These are phyloP conservation scores for Ustilago sp. DNA, from an alignment of 1,284 basidiomycete species.

Conservation along the genomic window DNA sequence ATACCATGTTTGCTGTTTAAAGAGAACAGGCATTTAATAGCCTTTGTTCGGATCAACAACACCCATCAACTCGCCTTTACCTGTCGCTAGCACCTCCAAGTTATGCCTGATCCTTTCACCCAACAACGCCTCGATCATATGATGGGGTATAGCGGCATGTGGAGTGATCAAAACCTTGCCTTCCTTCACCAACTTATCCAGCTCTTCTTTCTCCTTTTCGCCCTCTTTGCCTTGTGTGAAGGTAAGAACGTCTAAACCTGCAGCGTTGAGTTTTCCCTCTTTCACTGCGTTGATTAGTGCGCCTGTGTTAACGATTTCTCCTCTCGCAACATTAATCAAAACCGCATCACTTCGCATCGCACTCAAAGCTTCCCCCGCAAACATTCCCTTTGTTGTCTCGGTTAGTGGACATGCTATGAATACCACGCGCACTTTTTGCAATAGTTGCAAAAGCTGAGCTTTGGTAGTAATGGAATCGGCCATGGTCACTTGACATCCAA, in stretches of 20 bases:
- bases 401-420: conserved; percentile 54
- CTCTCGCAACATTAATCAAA: conserved; percentile 66
- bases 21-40: conserved; percentile 15
- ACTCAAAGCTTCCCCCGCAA: conserved; percentile 13
- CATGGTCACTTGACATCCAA: conserved; percentile 23
- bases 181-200: background rate
- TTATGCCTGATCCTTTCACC: conserved; percentile 19
- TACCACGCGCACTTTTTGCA: conserved; percentile 27
- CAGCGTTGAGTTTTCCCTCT: conserved; percentile 83
- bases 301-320: conserved; percentile 80
- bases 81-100: background rate
- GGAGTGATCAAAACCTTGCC: conserved; percentile 32
- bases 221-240: conserved; percentile 76
- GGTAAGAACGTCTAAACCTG: conserved; percentile 91
- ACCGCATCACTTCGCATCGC: conserved; percentile 1
- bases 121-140: conserved; percentile 11
- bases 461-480: conserved; percentile 11
- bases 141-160: conserved; percentile 33
- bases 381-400: conserved; percentile 14
- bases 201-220: background rate
- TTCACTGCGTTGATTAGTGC: conserved; percentile 82
- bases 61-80: conserved; percentile 7
- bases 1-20: background rate
- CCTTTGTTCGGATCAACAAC: conserved; percentile 27
- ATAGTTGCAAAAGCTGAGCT: background rate